Evolutionary conservation across 352 stramenopile species (phyloP), one percentile per base, ranked within the genome.

Genomic region (Phytophthora crassamura): DNA sequence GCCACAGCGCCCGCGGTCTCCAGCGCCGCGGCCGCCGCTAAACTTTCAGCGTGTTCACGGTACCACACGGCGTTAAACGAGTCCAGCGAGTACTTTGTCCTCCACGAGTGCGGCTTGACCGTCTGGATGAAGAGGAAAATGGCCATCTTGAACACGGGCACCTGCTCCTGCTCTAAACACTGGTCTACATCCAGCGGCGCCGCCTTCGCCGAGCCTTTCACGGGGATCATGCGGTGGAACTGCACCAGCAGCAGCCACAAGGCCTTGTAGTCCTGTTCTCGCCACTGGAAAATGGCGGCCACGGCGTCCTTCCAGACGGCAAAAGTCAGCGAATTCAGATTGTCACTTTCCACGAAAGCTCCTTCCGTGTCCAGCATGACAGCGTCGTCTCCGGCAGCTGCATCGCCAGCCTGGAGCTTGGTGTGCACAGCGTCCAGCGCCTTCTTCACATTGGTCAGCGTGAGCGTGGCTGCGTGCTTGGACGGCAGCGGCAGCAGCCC

Each of bases 71-170:
- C 82, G 58, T 92, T 91, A 59, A 89, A 92, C 28, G 79, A 81
- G 38, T 93, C 83, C 20, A 92, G 75, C 50, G 84, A 84, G 69
- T 91, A 86, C 69, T 90, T 91, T 39, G 75, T 64, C 35, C 82
- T 80, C 80, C 75, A 88, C 54, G 85, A 89, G 53, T 93, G 82
- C 15, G 83, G 83, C 52, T 90, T 90, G 30, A 92, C 85, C 2
- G 81, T 89, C 65, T 95, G 87, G 41, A 93, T 78, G 52, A 92
- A 93, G 9, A 95, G 59, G 42, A 90, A 91, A 62, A 91, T 86
- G 30, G 59, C 81, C 60, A 95, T 68, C 64, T 93, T 93, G 66
- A 84, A 91, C 42, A 93, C 75, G 0, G 84, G 87, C 34, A 95
- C 69, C 14, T 80, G 50, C 59, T 90, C 75, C 34, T 46, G 52